These are phyloP conservation scores for Solanum piurae DNA, from an alignment of 257 asterid genomes.

Conservation along the genomic window DNA sequence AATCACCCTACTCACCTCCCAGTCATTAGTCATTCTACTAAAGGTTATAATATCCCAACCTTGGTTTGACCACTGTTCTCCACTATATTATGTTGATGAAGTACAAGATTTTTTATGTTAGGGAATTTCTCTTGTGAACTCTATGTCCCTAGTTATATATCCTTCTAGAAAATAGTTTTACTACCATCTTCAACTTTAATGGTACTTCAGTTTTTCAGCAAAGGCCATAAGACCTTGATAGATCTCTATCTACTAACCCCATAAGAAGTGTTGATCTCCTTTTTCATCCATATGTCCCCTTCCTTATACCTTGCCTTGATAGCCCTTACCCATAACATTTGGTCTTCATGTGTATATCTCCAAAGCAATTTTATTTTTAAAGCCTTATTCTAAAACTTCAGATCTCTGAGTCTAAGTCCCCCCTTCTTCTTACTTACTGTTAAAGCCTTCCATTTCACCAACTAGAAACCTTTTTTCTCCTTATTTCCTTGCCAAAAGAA, in stretches of 20 bases:
- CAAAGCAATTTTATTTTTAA: not conserved
- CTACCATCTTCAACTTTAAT: not conserved
- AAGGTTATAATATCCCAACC: not conserved
- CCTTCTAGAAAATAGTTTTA: not conserved
- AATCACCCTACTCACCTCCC: not conserved
- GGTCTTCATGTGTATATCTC: not conserved
- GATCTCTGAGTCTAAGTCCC: not conserved
- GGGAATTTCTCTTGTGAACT: not conserved
- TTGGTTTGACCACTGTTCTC: not conserved
- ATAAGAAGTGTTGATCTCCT: not conserved
- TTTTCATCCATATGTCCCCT: not conserved
- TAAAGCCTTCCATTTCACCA: not conserved
- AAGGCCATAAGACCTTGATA: not conserved
- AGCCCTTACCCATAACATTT: not conserved
- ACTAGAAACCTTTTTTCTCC: not conserved
- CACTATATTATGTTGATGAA: not conserved
- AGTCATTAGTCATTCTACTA: not conserved
- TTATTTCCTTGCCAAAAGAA: not conserved
- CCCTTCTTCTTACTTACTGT: not conserved
- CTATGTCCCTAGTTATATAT: not conserved
- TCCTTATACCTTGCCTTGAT: not conserved
- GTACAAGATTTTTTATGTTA: not conserved
- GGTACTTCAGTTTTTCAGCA: not conserved
- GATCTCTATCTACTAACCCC: not conserved
- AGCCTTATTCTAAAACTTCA: not conserved